Evolutionary conservation across 495 filamentous ascomycete species (phyloP).

Genomic region (Acidiella bohemica): DNA sequence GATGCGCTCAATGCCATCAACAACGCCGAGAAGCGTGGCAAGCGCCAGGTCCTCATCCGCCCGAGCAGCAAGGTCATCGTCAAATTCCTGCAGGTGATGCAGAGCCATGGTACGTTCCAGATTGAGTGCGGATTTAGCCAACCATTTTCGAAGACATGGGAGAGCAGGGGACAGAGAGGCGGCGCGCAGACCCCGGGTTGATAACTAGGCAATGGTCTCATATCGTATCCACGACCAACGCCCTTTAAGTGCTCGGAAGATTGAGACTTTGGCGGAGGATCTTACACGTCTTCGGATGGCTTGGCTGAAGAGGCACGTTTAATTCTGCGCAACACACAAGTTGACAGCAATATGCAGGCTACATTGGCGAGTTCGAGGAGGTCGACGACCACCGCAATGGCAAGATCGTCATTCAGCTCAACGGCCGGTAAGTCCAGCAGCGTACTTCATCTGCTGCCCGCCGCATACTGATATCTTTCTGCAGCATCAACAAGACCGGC

Average conservation of each 20-base stretch:
- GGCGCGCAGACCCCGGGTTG: slow-evolving; percentile 54
- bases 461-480: slow-evolving; percentile 7
- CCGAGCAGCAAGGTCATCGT: slow-evolving; percentile 97
- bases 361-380: slow-evolving; percentile 99
- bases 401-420: slow-evolving; percentile 96
- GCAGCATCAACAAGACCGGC: slow-evolving; percentile 92
- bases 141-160: slow-evolving; percentile 7
- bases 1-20: slow-evolving; percentile 99
- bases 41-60: slow-evolving; percentile 93
- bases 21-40: slow-evolving; percentile 98
- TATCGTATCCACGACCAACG: slow-evolving; percentile 60
- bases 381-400: slow-evolving; percentile 97
- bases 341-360: slow-evolving; percentile 57
- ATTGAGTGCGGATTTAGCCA: no score
- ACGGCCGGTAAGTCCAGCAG: slow-evolving; percentile 43
- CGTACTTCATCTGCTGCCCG: neutral
- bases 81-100: slow-evolving; percentile 98
- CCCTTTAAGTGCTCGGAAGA: slow-evolving; percentile 99
- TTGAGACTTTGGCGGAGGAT: slow-evolving; percentile 54
- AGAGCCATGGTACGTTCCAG: slow-evolving; percentile 94
- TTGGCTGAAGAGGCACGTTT: slow-evolving; percentile 68
- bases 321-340: slow-evolving; percentile 65
- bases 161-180: neutral
- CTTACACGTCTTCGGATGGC: slow-evolving; percentile 84
- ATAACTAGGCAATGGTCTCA: slow-evolving; percentile 98